Base-by-base conservation (phyloP, 148 eudicot genomes). In the Nyssa sinensis region DNA sequence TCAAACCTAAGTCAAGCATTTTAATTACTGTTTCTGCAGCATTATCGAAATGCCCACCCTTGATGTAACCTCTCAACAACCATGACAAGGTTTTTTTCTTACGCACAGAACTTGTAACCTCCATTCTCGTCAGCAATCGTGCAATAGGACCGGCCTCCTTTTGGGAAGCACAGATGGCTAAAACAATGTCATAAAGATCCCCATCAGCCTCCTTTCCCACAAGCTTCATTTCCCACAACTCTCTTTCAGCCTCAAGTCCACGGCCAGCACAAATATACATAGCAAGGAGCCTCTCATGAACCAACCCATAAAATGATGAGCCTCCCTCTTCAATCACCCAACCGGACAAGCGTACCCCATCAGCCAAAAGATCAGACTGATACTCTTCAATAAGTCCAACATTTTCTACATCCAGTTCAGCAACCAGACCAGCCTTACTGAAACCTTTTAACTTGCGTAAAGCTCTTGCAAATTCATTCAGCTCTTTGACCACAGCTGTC, bases 401-500 rank as follows among this genome's bases (percentile, higher is more conserved):
- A 62, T 85, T 87, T 71, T 88, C 87, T 27, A 41, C 55, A 73
- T 88, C 90, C 39, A 90, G 81, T 57, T 87, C 83, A 32, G 86
- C 81, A 16, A 87, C 67, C 55, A 81, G 62, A 66, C 95, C 98
- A 39, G 88, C 76, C 70, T 76, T 88, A 33, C 80, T 80, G 79
- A 81, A 91, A 73, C 78, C 85, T 78, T 88, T 90, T 75, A 94
- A 66, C 75, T 92, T 90, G 75, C 87, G 90, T 63, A 91, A 76
- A 37, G 90, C 93, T 87, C 92, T 94, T 64, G 88, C 74, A 27
- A 92, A 76, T 82, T 90, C 93, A 67, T 91, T 91, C 77, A 91
- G 82, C 81, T 94, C 98, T 80, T 91, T 94, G 8, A 94, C 90
- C 49, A 88, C 83, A 73, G 98, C 97, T 62, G 98, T 91, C 95